Evolutionary conservation across 2,329 filamentous ascomycete genomes (phyloP), one percentile per base, ranked within the genome.

Genomic region (Pseudogymnoascus pannorum): DNA sequence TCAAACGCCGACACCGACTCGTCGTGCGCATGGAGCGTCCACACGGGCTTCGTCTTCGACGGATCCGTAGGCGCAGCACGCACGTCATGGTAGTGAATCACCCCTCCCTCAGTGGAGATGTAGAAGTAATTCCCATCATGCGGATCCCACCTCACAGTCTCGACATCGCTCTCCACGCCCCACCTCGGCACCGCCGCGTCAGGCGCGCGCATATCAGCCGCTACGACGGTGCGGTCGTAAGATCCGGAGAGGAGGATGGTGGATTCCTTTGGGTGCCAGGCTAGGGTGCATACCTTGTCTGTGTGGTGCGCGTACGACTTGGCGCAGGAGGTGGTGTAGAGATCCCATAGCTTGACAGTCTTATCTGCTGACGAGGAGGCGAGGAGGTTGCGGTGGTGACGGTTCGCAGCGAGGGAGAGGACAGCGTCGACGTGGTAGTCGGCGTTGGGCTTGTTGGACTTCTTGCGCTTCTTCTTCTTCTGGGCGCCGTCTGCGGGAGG

Each of bases 301-400:
- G 91, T 96, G 77, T 99, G 94, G 76, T 96, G 91, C 14, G 85
- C 82, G 80, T 99, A 99, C 48, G 92, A 97, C 78, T 97, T 94
- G 69, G 94, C 94, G 75, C 92, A 96, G 75, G 87, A 92, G 64
- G 89, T 84, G 2, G 91, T 97, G 78, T 92, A 90, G 65, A 99
- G 79, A 73, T 99, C 94, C 94, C 94, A 99, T 18, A 99, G 83
- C 79, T 99, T 99, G 71, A 97, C 87, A 2, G 94, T 99, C 78
- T 92, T 92, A 78, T 99, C 94, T 18, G 94, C 94, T 1, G 94
- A 99, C 1, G 90, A 91, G 0, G 93, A 97, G 11, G 94, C 94
- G 51, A 99, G 84, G 62, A 99, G 82, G 74, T 97, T 97, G 66
- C 92, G 87, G 77, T 99, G 93, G 71, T 92, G 87, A 70, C 92